Evolutionary conservation across 495 filamentous ascomycete species (phyloP).

Genomic region (Penicillium simplicissimum): DNA sequence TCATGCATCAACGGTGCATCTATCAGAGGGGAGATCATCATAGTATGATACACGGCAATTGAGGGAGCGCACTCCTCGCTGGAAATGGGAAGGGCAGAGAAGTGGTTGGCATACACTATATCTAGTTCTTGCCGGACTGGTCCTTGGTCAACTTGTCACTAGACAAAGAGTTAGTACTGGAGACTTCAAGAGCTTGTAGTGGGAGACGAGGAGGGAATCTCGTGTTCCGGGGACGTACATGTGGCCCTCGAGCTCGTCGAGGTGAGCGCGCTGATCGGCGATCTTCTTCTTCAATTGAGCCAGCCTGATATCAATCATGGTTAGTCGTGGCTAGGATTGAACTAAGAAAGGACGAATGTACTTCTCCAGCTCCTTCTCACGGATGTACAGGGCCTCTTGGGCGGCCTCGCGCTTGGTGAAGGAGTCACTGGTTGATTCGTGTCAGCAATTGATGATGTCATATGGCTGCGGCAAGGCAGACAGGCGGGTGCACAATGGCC

Average conservation of each 20-base stretch:
- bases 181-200: neutral
- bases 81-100: neutral
- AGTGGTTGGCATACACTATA: neutral
- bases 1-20: neutral
- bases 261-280: constrained; percentile 72
- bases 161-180: constrained; percentile 8
- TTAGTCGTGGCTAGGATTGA: constrained; percentile 5
- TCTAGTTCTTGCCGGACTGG: constrained; percentile 15
- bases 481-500: neutral
- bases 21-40: constrained; percentile 7
- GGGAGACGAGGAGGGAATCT: neutral
- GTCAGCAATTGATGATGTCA: constrained; percentile 12
- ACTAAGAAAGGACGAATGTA: constrained; percentile 28
- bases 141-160: constrained; percentile 28
- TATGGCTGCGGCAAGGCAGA: constrained; percentile 7
- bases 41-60: constrained; percentile 6
- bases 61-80: neutral
- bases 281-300: constrained; percentile 74
- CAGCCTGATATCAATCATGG: constrained; percentile 41
- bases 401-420: constrained; percentile 92
- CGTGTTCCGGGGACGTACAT: constrained; percentile 53
- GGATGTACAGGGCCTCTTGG: constrained; percentile 78
- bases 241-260: constrained; percentile 79
- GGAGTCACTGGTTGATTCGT: constrained; percentile 60
- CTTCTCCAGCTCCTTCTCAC: constrained; percentile 84